Evolutionary conservation across 139 green algal genomes (phyloP).

Genomic region (Micractinium sp.): DNA sequence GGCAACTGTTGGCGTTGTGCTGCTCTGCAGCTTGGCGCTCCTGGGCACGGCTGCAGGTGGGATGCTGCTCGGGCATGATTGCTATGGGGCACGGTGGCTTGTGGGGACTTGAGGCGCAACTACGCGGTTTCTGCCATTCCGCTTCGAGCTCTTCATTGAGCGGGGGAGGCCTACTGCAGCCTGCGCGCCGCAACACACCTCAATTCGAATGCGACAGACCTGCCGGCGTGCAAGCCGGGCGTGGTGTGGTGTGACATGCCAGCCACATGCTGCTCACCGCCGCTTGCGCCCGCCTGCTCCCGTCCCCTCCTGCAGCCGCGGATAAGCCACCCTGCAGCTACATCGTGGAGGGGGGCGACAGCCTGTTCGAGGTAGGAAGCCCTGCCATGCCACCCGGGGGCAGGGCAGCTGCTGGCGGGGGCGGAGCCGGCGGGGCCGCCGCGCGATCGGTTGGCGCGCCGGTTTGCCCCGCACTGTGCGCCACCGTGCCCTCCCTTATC

Average conservation of each 20-base stretch:
- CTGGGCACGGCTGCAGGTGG: background rate
- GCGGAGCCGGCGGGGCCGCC: too few species aligned
- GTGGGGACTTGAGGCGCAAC: too few species aligned
- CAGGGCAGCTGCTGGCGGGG: too few species aligned
- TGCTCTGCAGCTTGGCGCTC: background rate
- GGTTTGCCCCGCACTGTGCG: background rate
- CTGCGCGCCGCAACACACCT: too few species aligned
- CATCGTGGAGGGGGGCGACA: background rate
- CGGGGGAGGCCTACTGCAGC: too few species aligned
- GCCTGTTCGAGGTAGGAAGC: background rate
- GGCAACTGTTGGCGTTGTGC: background rate
- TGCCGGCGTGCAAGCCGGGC: background rate
- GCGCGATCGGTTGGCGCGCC: background rate
- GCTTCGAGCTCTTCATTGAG: background rate
- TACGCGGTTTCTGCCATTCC: background rate
- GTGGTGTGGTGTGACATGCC: too few species aligned
- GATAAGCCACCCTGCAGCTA: background rate
- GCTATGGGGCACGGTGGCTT: too few species aligned
- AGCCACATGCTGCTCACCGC: background rate
- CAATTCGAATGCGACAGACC: too few species aligned
- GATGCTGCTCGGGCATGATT: background rate
- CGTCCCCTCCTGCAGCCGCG: background rate
- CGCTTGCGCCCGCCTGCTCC: background rate
- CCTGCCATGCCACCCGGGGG: background rate
- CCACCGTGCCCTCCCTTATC: background rate